These are phyloP conservation scores for Lumnitzera racemosa DNA, from an alignment of 345 rosid species.

Conservation along the genomic window DNA sequence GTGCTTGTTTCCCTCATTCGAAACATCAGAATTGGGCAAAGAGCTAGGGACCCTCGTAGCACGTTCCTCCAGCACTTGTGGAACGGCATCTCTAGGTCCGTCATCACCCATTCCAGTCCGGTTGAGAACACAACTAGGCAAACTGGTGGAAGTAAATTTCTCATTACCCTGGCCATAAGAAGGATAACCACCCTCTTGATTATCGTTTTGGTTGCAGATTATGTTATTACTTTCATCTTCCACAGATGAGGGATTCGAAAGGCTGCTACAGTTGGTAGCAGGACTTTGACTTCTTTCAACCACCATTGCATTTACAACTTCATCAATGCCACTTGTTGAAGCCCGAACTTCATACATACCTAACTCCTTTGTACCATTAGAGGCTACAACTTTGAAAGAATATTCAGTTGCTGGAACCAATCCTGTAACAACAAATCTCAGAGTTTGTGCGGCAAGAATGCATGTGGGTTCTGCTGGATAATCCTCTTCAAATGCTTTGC, in stretches of 20 bases:
- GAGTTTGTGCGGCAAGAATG: constrained; percentile 47
- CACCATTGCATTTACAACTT: constrained; percentile 28
- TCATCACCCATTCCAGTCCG: constrained; percentile 20
- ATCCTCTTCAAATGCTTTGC: constrained; percentile 37
- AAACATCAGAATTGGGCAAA: constrained; percentile 21
- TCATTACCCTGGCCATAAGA: constrained; percentile 28
- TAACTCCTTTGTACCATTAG: constrained; percentile 38
- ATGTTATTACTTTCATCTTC: constrained; percentile 77
- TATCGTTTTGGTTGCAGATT: constrained; percentile 32
- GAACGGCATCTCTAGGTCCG: constrained; percentile 22
- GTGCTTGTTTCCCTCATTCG: constrained; percentile 31
- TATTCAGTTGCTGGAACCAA: constrained; percentile 63
- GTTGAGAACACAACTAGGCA: constrained; percentile 20
- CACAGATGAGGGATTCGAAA: constrained; percentile 75
- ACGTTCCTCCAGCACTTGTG: constrained; percentile 24
- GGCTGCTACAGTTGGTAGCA: constrained; percentile 80
- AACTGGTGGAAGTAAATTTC: constrained; percentile 26
- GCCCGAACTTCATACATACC: constrained; percentile 43
- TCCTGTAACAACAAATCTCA: constrained; percentile 55
- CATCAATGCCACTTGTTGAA: constrained; percentile 32
- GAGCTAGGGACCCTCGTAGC: constrained; percentile 15
- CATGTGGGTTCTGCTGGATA: constrained; percentile 69
- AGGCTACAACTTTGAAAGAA: constrained; percentile 52
- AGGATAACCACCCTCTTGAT: constrained; percentile 37
- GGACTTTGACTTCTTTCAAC: constrained; percentile 91